These are phyloP conservation scores for Aureobasidium pullulans DNA, from an alignment of 2,329 filamentous ascomycete species.

Conservation along the genomic window DNA sequence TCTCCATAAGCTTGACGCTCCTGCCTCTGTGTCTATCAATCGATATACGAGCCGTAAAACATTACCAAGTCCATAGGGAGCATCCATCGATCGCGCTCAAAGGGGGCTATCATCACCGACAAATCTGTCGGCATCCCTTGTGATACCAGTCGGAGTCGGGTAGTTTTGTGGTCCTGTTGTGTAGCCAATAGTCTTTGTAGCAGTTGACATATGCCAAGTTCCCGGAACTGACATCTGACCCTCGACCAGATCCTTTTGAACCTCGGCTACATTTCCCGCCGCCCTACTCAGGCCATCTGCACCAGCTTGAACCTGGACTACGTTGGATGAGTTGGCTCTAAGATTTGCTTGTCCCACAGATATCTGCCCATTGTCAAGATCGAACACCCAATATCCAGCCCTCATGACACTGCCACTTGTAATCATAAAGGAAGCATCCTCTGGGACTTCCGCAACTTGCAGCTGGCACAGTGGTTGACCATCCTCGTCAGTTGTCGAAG, in stretches of 20 bases:
- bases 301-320: neutral
- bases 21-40: no score
- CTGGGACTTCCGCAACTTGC: conserved; percentile 16
- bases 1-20: no score
- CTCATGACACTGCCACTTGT: conserved; percentile 25
- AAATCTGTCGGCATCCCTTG: no score
- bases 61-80: no score
- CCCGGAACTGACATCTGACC: neutral
- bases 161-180: neutral
- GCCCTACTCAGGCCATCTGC: neutral
- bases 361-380: conserved; percentile 29
- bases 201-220: neutral
- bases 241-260: neutral
- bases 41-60: no score
- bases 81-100: no score
- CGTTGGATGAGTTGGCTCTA: neutral
- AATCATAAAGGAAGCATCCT: neutral
- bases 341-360: conserved; percentile 25
- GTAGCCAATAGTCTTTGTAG: neutral
- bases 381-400: conserved; percentile 30
- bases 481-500: neutral
- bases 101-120: no score
- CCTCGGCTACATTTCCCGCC: neutral
- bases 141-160: neutral
- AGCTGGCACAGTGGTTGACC: conserved; percentile 10